These are phyloP conservation scores for Salisapilia sapeloensis DNA, from an alignment of 352 stramenopile species.

Conservation along the genomic window DNA sequence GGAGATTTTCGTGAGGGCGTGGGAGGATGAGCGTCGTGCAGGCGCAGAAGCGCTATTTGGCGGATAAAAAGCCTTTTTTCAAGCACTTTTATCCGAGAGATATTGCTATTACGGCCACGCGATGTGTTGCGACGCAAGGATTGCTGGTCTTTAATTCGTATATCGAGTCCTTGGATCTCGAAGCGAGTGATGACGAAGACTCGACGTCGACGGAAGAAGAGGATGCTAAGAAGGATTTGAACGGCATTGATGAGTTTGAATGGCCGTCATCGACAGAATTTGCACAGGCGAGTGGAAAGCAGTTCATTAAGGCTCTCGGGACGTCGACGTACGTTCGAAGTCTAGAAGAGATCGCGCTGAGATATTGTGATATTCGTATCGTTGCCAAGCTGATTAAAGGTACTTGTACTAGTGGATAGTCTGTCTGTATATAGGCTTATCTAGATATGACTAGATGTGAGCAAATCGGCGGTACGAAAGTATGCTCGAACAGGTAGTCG, in stretches of 20 bases:
- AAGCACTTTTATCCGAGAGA: constrained; percentile 65
- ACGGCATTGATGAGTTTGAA: constrained; percentile 24
- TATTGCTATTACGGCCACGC: constrained; percentile 42
- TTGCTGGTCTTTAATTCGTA: constrained; percentile 65
- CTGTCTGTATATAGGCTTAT: constrained; percentile 1
- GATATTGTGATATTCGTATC: constrained; percentile 26
- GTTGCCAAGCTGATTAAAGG: constrained; percentile 75
- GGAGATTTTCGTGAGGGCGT: no score
- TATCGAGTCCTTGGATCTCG: constrained; percentile 52
- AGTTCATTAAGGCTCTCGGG: constrained; percentile 60
- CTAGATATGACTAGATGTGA: constrained; percentile 20
- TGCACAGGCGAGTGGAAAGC: constrained; percentile 21
- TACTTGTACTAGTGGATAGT: no score
- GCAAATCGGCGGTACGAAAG: constrained; percentile 62
- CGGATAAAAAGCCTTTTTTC: constrained; percentile 75
- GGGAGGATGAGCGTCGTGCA: constrained; percentile 37
- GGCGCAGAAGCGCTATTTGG: constrained; percentile 52
- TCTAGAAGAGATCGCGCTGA: constrained; percentile 47
- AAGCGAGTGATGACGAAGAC: constrained; percentile 19
- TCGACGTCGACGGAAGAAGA: constrained; percentile 13
- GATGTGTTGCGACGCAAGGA: constrained; percentile 42
- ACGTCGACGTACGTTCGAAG: constrained; percentile 67
- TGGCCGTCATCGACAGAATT: constrained; percentile 42
- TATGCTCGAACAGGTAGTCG: constrained; percentile 48
- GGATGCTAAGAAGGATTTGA: constrained; percentile 6